Conservation (phyloP, 176 grass and related monocot species). For the Oryza coarctata region DNA sequence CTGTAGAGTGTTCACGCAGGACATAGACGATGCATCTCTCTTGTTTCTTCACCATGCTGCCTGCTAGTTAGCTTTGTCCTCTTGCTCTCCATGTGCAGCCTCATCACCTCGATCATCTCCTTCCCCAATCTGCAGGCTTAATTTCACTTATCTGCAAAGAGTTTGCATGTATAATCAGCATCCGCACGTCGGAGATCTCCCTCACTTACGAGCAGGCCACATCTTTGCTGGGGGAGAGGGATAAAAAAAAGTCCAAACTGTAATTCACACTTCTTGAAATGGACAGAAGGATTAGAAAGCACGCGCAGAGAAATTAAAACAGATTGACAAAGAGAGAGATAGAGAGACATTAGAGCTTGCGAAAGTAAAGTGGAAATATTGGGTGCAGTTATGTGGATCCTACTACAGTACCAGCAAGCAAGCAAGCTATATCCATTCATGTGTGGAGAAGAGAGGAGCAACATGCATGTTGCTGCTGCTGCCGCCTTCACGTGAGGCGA, state of each 20-base stretch:
- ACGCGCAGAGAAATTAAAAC: not conserved
- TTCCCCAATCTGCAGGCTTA: not conserved
- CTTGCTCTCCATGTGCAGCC: not conserved
- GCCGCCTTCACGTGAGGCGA: not conserved
- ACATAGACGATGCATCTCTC: not conserved
- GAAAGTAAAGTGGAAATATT: conserved; percentile 9
- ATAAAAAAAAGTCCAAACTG: too few species aligned
- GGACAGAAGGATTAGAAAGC: not conserved
- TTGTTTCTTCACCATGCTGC: not conserved
- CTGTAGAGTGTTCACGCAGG: conserved; percentile 6
- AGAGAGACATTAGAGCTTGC: not conserved
- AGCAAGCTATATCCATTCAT: not conserved
- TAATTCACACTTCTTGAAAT: too few species aligned
- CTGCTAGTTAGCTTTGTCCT: not conserved
- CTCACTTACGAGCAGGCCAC: too few species aligned
- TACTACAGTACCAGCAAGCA: not conserved
- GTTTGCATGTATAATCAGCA: not conserved
- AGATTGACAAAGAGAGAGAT: not conserved
- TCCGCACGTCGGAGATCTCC: too few species aligned
- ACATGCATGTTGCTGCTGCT: not conserved
- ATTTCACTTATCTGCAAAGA: not conserved
- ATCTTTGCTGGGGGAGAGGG: too few species aligned
- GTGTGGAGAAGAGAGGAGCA: not conserved
- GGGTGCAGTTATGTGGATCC: not conserved
- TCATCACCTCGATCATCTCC: not conserved